Conservation (phyloP, 2,329 filamentous ascomycete genomes). For the Fusarium continuum region DNA sequence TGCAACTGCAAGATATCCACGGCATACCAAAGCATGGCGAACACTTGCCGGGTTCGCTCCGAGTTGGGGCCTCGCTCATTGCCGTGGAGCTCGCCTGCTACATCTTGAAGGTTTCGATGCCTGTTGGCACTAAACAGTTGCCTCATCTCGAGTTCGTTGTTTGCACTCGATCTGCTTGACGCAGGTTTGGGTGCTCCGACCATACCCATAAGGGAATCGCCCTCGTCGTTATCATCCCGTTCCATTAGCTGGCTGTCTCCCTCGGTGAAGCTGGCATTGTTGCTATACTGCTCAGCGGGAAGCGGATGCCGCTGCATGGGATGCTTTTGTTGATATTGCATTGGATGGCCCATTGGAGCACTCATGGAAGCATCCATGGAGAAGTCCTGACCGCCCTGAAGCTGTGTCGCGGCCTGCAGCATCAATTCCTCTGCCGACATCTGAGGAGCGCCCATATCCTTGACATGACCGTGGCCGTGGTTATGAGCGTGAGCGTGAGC, state of each 20-base stretch:
- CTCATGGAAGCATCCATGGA: constrained; percentile 59
- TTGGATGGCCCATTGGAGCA: constrained; percentile 54
- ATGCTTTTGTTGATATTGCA: constrained; percentile 54
- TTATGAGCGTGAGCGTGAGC: constrained; percentile 25
- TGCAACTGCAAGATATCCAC: neutral
- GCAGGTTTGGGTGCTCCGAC: constrained; percentile 63
- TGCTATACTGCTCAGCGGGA: constrained; percentile 62
- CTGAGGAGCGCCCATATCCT: constrained; percentile 56
- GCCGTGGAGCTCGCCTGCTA: constrained; percentile 78
- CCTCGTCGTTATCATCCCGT: constrained; percentile 67
- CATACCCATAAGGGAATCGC: constrained; percentile 59
- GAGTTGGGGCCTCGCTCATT: constrained; percentile 84
- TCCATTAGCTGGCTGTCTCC: constrained; percentile 68
- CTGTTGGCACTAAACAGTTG: constrained; percentile 77
- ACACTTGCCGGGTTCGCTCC: constrained; percentile 84
- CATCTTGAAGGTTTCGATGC: constrained; percentile 72
- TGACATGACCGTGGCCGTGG: constrained; percentile 50
- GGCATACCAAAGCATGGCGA: constrained; percentile 86
- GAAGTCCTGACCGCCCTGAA: constrained; percentile 63
- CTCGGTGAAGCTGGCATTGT: constrained; percentile 65
- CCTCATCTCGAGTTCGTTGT: constrained; percentile 83
- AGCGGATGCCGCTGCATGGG: constrained; percentile 60
- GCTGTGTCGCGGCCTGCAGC: constrained; percentile 64
- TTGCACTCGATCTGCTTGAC: constrained; percentile 73
- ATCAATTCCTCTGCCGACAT: constrained; percentile 69